Percentiles rank a stretch among this genome's conserved stretches.
Evolutionary conservation across 768 basidiomycete genomes (phyloP).

Genomic region (Leccinum disarticulatum): DNA sequence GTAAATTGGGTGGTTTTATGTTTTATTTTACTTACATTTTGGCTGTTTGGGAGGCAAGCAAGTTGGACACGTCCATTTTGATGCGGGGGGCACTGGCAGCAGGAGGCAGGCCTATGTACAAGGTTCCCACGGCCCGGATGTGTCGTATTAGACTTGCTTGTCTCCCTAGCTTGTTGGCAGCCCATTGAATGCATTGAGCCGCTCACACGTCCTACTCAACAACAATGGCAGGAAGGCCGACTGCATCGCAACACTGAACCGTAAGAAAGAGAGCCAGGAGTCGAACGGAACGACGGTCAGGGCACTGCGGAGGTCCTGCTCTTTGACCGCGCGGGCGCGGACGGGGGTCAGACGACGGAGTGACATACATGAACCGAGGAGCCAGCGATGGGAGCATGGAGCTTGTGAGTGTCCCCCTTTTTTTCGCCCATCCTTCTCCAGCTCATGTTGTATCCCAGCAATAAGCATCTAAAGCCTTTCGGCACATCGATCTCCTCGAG

Average conservation of each 20-base stretch:
- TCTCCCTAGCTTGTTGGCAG: no score
- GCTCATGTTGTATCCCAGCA: conserved; percentile 39
- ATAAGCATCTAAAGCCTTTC: conserved; percentile 74
- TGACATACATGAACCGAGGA: conserved; percentile 35
- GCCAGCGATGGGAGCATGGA: conserved; percentile 98
- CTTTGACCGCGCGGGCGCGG: conserved; percentile 53
- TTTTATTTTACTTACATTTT: background rate
- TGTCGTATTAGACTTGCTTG: no score
- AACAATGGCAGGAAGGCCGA: no score
- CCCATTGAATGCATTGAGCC: no score
- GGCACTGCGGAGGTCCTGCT: conserved; percentile 70
- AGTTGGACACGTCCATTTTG: background rate
- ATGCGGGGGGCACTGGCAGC: no score
- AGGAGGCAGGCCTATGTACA: no score
- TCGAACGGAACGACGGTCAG: conserved; percentile 59
- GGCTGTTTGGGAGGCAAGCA: background rate
- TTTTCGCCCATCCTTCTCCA: background rate
- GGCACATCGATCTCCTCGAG: conserved; percentile 66
- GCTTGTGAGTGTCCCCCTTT: conserved; percentile 49
- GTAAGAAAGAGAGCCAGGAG: background rate
- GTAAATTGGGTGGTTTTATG: background rate
- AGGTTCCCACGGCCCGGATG: no score
- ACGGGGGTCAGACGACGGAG: background rate
- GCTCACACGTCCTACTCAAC: no score
- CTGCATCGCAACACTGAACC: no score